Evolutionary conservation across 345 rosid genomes (phyloP), one percentile per base, ranked within the genome.

Genomic region (Raphanus sativus): DNA sequence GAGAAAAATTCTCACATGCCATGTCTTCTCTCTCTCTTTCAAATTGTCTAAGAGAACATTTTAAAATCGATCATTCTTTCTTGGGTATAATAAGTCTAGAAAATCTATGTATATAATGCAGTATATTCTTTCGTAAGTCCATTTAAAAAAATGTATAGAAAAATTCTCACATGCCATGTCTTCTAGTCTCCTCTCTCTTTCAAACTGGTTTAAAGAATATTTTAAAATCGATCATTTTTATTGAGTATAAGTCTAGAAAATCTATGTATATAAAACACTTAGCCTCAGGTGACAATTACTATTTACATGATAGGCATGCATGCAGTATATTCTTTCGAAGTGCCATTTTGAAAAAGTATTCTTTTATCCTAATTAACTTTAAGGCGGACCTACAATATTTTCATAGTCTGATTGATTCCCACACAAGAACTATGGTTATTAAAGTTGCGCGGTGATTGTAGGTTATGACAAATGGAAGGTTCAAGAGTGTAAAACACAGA

Each of bases 391-490:
- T 62, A 16, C 15, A 16, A 40, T 16, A 38, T 71, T 54, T 65
- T 36, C 32, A 26, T 36, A 65, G 77, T 65, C 65, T 52, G 8
- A 36, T 55, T 52, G 8, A 36, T 55, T 26, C 24, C 5, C 16
- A 52, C 64, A 56, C 8, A 36, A 36, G 28, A 50, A 38, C 62
- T 40, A 26, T 6, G 24, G 3, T 40, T 29, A 59, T 38, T 30
- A 61, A 76, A 13, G 63, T 8, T 34, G 10, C 3, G 2, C 5
- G 28, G 74, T 80, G 45, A 24, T 62, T 78, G 74, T 86, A 94
- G 98, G 98, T 92, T 8, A 76, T 94, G 91, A 90, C 97, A 2
- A 94, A 94, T 61, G 95, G 98, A 68, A 86, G 91, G 82, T 85
- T 94, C 67, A 88, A 61, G 66, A 94, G 98, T 75, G 97, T 94